phyloP scores from a whole-genome alignment of 345 rosid species.

The Populus simonii region DNA sequence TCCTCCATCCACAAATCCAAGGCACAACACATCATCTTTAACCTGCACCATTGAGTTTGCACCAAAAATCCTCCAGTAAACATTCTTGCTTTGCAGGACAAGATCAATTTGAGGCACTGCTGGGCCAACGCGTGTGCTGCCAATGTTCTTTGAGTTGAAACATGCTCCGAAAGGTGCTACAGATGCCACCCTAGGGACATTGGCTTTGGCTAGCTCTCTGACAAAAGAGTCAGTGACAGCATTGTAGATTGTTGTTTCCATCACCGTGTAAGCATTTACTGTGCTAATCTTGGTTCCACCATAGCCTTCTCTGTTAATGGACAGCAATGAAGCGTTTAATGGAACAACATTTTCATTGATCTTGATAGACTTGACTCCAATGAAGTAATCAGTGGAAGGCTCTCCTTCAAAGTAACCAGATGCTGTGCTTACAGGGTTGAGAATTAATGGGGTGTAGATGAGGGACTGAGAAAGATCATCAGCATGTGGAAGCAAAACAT shows the following conservation, averaged over 20 bases:
- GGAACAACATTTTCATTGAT: constrained; percentile 34
- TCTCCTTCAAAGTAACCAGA: constrained; percentile 38
- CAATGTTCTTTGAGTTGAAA: constrained; percentile 2
- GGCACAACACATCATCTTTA: constrained; percentile 42
- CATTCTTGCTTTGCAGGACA: constrained; percentile 42
- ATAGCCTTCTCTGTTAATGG: constrained; percentile 36
- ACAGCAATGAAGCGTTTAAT: constrained; percentile 41
- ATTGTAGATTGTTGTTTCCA: constrained; percentile 14
- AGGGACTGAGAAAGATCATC: constrained; percentile 41
- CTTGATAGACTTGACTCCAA: constrained; percentile 46
- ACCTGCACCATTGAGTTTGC: constrained; percentile 70
- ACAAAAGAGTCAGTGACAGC: constrained; percentile 3
- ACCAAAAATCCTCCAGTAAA: constrained; percentile 60
- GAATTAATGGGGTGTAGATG: constrained; percentile 46
- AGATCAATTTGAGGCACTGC: constrained; percentile 54
- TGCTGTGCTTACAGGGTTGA: constrained; percentile 60
- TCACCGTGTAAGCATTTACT: constrained; percentile 13
- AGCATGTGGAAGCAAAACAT: constrained; percentile 49
- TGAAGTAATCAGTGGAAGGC: constrained; percentile 64
- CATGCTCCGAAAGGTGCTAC: constrained; percentile 10
- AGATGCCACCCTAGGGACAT: constrained; percentile 6
- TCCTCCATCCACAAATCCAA: constrained; percentile 74
- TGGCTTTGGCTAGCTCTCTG: neutral
- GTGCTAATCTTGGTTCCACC: constrained; percentile 37
- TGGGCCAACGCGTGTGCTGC: constrained; percentile 41